Base-by-base conservation (phyloP, 2,329 filamentous ascomycete species). In the Dothideomycetes sp. region DNA sequence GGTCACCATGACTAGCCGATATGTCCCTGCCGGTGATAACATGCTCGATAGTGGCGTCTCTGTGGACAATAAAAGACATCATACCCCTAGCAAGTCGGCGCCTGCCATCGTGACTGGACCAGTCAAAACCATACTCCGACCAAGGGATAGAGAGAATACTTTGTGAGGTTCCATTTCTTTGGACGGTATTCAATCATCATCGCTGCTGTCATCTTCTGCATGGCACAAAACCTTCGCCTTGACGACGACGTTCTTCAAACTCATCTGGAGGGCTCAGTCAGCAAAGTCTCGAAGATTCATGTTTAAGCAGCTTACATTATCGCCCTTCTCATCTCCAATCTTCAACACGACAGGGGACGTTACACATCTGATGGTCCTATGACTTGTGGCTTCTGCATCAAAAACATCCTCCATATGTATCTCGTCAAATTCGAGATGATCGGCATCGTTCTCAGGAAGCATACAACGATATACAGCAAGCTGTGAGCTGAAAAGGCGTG, bases 311-410 rank as follows among this genome's bases (percentile, higher is more conserved):
- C 39, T 41, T 16, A 41, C 39, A 45, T 77, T 70, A 30, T 70
- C 68, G 17, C 78, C 79, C 45, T 69, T 73, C 59, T 80, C 77
- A 54, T 81, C 76, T 4, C 78, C 78, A 16, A 66, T 61, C 60
- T 83, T 83, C 41, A 77, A 63, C 16, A 83, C 66, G 5, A 73
- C 73, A 1, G 79, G 79, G 41, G 80, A 82, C 2, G 73, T 73
- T 16, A 79, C 71, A 54, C 77, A 82, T 41, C 62, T 64, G 27
- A 83, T 69, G 38, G 76, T 69, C 37, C 74, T 62, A 11, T 62
- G 62, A 12, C 60, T 55, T 16, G 77, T 61, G 8, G 58, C 64
- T 14, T 75, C 72, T 45, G 79, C 76, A 43, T 76, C 73, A 22
- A 56, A 60, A 12, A 75, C 66, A 49, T 82, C 77, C 49, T 82